Evolutionary conservation across 192 early-diverging fungal species (phyloP).

Genomic region (Backusella tuberculispora): DNA sequence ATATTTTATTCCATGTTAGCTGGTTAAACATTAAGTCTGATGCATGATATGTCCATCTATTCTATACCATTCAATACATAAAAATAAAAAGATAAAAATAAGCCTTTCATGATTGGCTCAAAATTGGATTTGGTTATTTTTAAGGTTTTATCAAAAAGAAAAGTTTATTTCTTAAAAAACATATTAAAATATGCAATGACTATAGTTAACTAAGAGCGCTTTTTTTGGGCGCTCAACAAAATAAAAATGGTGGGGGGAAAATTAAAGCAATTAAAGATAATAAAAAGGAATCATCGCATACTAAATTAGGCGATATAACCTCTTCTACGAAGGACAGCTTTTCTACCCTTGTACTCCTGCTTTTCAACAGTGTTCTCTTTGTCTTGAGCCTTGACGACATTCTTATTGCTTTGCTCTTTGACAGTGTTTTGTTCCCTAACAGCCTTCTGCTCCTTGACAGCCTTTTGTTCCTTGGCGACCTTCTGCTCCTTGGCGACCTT

Average conservation of each 20-base stretch:
- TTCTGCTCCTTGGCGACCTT: background rate
- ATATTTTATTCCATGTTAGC: no score
- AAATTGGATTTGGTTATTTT: background rate
- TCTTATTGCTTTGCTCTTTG: conserved; percentile 8
- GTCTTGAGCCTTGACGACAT: background rate
- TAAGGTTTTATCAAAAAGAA: conserved; percentile 4
- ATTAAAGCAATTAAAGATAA: background rate
- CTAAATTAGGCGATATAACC: conserved; percentile 14
- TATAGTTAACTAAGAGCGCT: conserved; percentile 18
- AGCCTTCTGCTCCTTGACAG: background rate
- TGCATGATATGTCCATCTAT: no score
- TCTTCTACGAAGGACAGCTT: conserved; percentile 10
- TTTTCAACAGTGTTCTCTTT: conserved; percentile 15
- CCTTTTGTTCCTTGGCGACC: background rate
- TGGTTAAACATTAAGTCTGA: no score
- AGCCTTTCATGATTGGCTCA: background rate
- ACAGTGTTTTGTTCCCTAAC: conserved; percentile 2
- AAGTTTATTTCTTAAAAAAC: conserved; percentile 14
- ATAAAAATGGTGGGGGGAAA: background rate
- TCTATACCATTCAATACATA: no score
- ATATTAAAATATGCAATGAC: conserved; percentile 8
- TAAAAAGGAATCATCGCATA: background rate
- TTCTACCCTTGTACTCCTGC: conserved; percentile 16
- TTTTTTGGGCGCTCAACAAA: conserved; percentile 15
- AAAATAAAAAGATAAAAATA: background rate